Conservation (phyloP, 2,329 filamentous ascomycete species). For the Fusarium kyushuense region DNA sequence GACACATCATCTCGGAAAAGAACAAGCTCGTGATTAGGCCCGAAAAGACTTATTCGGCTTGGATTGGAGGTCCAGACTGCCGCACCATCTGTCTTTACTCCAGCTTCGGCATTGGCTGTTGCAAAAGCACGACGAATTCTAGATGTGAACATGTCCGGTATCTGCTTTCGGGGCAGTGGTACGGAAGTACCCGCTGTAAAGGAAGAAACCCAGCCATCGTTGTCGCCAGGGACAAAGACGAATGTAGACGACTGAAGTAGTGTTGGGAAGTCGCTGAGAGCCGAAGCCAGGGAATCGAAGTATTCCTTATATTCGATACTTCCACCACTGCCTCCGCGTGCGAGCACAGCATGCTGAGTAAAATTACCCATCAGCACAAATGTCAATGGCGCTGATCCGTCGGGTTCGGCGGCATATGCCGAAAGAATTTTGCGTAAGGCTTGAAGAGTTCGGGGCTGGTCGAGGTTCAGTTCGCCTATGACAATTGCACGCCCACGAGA, state of each 20-base stretch:
- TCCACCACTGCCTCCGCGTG: conserved; percentile 76
- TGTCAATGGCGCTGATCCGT: conserved; percentile 76
- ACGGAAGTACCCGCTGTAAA: conserved; percentile 81
- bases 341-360: conserved; percentile 72
- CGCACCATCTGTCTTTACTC: conserved; percentile 61
- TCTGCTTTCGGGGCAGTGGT: conserved; percentile 74
- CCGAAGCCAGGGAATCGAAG: conserved; percentile 87
- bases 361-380: conserved; percentile 93
- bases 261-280: conserved; percentile 84
- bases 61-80: conserved; percentile 94
- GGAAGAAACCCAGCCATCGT: conserved; percentile 94
- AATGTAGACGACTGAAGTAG: conserved; percentile 86
- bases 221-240: conserved; percentile 94
- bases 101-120: conserved; percentile 78
- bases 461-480: conserved; percentile 86
- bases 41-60: conserved; percentile 83
- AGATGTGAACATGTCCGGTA: conserved; percentile 92
- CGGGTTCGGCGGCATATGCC: conserved; percentile 75
- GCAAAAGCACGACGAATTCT: conserved; percentile 85
- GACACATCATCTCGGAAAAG: conserved; percentile 90
- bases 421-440: conserved; percentile 84
- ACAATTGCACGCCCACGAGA: conserved; percentile 73
- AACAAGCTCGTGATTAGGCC: conserved; percentile 87
- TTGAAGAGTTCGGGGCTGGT: conserved; percentile 83
- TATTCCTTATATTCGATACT: conserved; percentile 98